Conservation (phyloP, 2,329 filamentous ascomycete genomes). For the Penicillium sumatraense region DNA sequence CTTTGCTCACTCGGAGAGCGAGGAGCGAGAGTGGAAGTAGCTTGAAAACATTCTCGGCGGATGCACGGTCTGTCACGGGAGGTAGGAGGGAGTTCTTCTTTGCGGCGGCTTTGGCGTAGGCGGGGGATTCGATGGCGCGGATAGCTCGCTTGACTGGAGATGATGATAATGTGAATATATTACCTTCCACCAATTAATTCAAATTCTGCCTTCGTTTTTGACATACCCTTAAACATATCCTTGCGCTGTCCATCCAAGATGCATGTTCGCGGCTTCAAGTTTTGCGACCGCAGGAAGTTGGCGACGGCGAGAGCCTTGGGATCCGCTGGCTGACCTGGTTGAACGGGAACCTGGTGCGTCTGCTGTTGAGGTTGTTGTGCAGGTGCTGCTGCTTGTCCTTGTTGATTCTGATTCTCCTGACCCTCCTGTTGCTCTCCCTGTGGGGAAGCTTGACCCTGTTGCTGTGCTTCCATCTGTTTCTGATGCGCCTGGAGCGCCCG, state of each 20-base stretch:
- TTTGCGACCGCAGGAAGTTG: constrained; percentile 80
- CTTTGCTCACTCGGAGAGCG: constrained; percentile 84
- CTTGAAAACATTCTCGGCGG: constrained; percentile 93
- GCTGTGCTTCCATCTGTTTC: constrained; percentile 40
- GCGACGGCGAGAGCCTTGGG: constrained; percentile 88
- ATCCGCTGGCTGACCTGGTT: constrained; percentile 69
- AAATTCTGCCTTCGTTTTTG: not conserved
- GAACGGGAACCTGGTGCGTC: constrained; percentile 53
- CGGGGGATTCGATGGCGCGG: constrained; percentile 83
- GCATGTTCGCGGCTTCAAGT: constrained; percentile 86
- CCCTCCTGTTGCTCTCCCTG: constrained; percentile 42
- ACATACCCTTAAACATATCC: constrained; percentile 91
- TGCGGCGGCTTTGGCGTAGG: constrained; percentile 80
- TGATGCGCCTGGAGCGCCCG: constrained; percentile 53
- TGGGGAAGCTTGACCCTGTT: constrained; percentile 42
- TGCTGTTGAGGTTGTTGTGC: constrained; percentile 39
- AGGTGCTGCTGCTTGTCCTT: constrained; percentile 32
- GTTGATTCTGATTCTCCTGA: constrained; percentile 30
- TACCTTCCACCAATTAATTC: not conserved
- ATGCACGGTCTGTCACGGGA: constrained; percentile 82
- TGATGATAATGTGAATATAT: constrained; percentile 1
- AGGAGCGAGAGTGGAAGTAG: constrained; percentile 92
- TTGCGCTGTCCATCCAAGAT: constrained; percentile 96
- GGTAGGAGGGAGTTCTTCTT: constrained; percentile 90
- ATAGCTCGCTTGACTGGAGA: constrained; percentile 88